Evolutionary conservation across 2,329 filamentous ascomycete genomes (phyloP), one percentile per base, ranked within the genome.

Genomic region (Aspergillus sp.): DNA sequence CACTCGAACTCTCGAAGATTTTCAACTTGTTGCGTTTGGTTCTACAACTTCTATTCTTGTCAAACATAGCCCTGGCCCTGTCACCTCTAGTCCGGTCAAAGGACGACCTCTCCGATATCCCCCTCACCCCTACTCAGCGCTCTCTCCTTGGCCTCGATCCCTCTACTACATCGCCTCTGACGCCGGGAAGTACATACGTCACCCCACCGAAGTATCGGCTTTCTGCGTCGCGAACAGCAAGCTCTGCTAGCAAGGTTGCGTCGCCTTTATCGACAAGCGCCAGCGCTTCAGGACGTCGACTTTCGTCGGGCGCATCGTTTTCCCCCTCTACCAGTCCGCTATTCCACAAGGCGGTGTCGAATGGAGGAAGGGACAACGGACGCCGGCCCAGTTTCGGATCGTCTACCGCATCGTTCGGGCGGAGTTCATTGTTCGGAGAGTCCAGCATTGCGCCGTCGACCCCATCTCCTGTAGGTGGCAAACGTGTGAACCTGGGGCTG

Each of bases 181-280:
- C 88, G 0, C 88, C 91, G 2, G 83, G 85, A 55, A 87, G 89
- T 47, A 85, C 85, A 58, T 96, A 91, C 76, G 87, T 89, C 68
- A 97, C 94, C 0, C 94, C 94, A 4, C 94, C 94, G 2, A 87
- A 91, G 69, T 97, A 96, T 78, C 86, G 89, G 39, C 84, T 91
- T 59, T 94, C 90, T 12, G 85, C 88, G 75, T 84, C 68, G 80
- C 74, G 77, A 42, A 74, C 74, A 51, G 73, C 71, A 12, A 78
- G 78, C 42, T 74, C 78, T 9, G 74, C 72, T 6, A 77, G 75
- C 54, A 69, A 71, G 54, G 68, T 70, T 49, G 65, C 67, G 29
- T 79, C 77, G 4, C 76, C 78, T 6, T 63, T 79, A 20, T 75
- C 76, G 4, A 64, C 69, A 4, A 77, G 68, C 55, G 72, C 71